A percentile compares a stretch with the other conserved stretches of the same genome.
These are phyloP conservation scores for Copromyces sp. DNA, from an alignment of 495 filamentous ascomycete genomes.

Conservation along the genomic window DNA sequence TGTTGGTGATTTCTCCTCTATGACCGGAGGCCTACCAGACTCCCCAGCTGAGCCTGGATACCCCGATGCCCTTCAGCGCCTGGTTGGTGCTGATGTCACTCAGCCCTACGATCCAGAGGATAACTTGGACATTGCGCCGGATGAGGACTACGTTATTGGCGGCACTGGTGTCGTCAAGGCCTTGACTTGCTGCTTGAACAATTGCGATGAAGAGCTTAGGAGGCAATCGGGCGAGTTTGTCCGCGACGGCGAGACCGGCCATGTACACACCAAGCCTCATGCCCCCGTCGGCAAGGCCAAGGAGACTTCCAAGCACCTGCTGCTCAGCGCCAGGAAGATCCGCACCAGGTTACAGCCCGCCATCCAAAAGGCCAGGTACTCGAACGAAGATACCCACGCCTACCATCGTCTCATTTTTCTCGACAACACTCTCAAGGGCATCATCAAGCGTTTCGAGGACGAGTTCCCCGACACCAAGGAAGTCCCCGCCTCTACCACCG, in stretches of 20 bases:
- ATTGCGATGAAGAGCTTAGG: constrained; percentile 50
- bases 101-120: constrained; percentile 37
- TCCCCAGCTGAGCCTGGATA: constrained; percentile 28
- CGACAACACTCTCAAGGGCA: constrained; percentile 75
- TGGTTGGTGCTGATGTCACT: constrained; percentile 55
- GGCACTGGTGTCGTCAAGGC: constrained; percentile 94
- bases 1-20: constrained; percentile 2
- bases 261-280: constrained; percentile 6
- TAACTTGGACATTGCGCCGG: constrained; percentile 63
- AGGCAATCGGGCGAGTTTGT: constrained; percentile 35
- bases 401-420: constrained; percentile 81
- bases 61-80: constrained; percentile 42
- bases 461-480: constrained; percentile 87
- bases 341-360: constrained; percentile 74
- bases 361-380: constrained; percentile 57
- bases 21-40: not conserved
- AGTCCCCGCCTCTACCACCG: constrained; percentile 12
- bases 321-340: constrained; percentile 81
- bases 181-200: constrained; percentile 78
- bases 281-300: constrained; percentile 57
- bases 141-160: constrained; percentile 91
- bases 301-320: constrained; percentile 82
- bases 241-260: constrained; percentile 27
- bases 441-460: constrained; percentile 91
- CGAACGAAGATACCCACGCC: constrained; percentile 46